Evolutionary conservation across 257 asterid species (phyloP).

Genomic region (Cordia subcordata): DNA sequence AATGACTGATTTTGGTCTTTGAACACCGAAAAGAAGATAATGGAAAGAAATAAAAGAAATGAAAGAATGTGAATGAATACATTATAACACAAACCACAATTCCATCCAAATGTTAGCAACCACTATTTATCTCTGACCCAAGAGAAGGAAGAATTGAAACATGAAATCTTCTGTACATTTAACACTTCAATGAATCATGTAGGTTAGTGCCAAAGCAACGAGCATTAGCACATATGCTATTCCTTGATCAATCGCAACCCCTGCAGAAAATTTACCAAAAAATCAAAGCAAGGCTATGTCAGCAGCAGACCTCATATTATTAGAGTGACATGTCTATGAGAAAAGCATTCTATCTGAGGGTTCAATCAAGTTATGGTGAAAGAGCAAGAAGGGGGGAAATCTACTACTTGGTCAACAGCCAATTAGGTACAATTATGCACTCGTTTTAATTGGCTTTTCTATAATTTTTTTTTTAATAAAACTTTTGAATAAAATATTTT

Average conservation of each 20-base stretch:
- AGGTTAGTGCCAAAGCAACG: constrained; percentile 66
- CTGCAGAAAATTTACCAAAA: constrained; percentile 33
- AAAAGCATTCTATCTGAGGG: not conserved
- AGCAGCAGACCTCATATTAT: not conserved
- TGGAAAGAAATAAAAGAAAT: not conserved
- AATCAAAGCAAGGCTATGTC: not conserved
- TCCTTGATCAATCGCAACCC: constrained; percentile 70
- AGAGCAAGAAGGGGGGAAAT: no score
- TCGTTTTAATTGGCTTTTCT: no score
- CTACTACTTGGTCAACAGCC: no score
- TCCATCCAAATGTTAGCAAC: not conserved
- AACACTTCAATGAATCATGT: constrained; percentile 41
- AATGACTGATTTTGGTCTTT: no score
- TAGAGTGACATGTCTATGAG: not conserved
- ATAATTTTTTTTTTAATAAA: no score
- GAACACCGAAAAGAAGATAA: no score
- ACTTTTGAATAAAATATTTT: no score
- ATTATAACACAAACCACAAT: no score
- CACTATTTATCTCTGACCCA: not conserved
- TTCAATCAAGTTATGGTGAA: no score
- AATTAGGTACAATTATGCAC: no score
- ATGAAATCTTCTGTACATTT: constrained; percentile 7
- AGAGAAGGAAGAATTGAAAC: not conserved
- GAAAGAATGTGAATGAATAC: not conserved
- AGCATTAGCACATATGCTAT: constrained; percentile 67